Evolutionary conservation across 495 filamentous ascomycete genomes (phyloP).

Genomic region (Trichoderma erinaceum): DNA sequence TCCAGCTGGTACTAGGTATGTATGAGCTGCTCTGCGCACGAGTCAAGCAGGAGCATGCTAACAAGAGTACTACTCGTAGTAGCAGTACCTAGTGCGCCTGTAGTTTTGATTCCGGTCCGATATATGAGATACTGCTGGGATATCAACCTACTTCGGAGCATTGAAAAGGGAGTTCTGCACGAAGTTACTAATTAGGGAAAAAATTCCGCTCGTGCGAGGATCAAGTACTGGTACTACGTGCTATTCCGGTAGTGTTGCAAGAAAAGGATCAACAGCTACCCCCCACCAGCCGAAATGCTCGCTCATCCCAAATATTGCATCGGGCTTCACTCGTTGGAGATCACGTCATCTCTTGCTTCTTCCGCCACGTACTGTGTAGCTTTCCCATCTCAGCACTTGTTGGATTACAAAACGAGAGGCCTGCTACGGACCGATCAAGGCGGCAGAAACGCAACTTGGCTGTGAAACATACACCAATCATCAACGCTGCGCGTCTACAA

Average conservation of each 20-base stretch:
- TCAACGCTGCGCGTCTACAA: neutral
- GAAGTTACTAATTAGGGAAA: conserved; percentile 1
- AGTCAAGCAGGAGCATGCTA: conserved; percentile 10
- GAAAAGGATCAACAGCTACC: neutral
- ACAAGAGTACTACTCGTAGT: neutral
- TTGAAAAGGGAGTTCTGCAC: conserved; percentile 7
- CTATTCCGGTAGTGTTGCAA: neutral
- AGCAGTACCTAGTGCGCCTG: neutral
- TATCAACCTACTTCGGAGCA: neutral
- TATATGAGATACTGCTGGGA: neutral
- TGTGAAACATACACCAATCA: neutral
- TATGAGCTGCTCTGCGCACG: neutral
- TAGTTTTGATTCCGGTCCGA: conserved; percentile 6
- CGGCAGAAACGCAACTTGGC: neutral
- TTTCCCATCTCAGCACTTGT: neutral
- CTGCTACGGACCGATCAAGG: neutral
- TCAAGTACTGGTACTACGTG: neutral
- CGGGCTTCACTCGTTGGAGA: neutral
- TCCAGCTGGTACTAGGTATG: neutral
- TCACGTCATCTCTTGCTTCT: conserved; percentile 4
- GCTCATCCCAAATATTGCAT: neutral
- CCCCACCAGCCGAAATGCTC: neutral
- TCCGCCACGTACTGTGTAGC: neutral
- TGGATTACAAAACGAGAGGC: neutral
- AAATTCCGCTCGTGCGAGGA: neutral